Base-by-base conservation (phyloP, 192 early-diverging fungal genomes). In the Thamnidium elegans region DNA sequence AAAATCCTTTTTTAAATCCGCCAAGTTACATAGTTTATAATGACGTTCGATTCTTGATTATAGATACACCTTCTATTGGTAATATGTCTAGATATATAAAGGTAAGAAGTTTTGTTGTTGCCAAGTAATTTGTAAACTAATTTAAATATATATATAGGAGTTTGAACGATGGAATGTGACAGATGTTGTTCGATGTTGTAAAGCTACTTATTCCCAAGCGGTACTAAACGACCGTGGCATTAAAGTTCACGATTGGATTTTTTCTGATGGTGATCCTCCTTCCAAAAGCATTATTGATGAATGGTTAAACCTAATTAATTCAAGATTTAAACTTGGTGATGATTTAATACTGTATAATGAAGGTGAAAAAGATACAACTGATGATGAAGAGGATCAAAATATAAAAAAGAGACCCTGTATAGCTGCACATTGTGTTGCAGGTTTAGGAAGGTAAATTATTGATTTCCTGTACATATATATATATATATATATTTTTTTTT, bases 171-270 rank as follows among this genome's bases (percentile, higher is more conserved):
- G 83, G 47, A 66, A 79, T 47, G 86, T 88, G 7, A 89, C 80
- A 31, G 89, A 94, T 48, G 88, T 94, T 11, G 89, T 94, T 7
- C 82, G 92, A 14, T 89, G 87, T 2, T 92, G 92, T 62, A 89
- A 94, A 53, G 89, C 92, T 2, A 91, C 92, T 21, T 94, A 94
- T 74, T 68, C 79, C 13, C 80, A 74, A 17, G 72, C 69, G 5
- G 63, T 71, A 9, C 50, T 91, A 36, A 73, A 74, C 2, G 68
- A 73, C 7, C 67, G 79, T 13, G 86, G 86, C 34, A 89, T 94
- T 55, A 65, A 79, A 62, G 86, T 91, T 7, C 83, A 89, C 76
- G 85, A 90, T 68, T 88, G 84, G 81, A 77, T 86, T 0, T 90
- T 86, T 72, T 76, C 79, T 7, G 88, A 90, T 51, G 88, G 86